phyloP scores from a whole-genome alignment of 768 basidiomycete genomes.

The Termitomyces sp. region DNA sequence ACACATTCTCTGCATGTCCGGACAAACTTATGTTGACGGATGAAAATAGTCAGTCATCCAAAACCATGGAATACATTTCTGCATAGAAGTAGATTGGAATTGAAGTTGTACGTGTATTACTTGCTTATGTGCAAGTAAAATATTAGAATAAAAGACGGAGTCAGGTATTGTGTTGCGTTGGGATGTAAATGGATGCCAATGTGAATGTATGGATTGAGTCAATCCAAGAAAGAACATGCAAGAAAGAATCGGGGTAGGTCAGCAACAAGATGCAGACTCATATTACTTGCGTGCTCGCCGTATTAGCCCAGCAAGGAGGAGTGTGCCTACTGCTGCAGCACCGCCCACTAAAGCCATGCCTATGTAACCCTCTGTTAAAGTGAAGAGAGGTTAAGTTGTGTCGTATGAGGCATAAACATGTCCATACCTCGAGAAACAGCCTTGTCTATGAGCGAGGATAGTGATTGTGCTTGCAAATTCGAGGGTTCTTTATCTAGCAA shows the following conservation, averaged over 20 bases:
- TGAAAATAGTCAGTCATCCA: neutral
- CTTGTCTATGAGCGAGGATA: constrained; percentile 80
- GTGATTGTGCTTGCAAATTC: constrained; percentile 88
- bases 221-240: neutral
- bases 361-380: constrained; percentile 83
- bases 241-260: neutral
- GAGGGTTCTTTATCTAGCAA: constrained; percentile 88
- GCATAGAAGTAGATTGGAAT: constrained; percentile 5
- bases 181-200: neutral
- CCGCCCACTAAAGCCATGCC: constrained; percentile 96
- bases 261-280: constrained; percentile 1
- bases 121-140: neutral
- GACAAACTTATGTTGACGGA: neutral
- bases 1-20: neutral
- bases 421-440: constrained; percentile 72
- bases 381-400: neutral
- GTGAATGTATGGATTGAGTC: neutral
- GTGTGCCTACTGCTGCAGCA: constrained; percentile 76
- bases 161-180: neutral
- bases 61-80: neutral
- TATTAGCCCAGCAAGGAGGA: constrained; percentile 71
- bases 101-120: neutral
- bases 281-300: constrained; percentile 71
- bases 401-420: neutral
- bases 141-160: constrained; percentile 7